Evolutionary conservation across 2,329 filamentous ascomycete genomes (phyloP), one percentile per base, ranked within the genome.

Genomic region (Chaetomium globosum): DNA sequence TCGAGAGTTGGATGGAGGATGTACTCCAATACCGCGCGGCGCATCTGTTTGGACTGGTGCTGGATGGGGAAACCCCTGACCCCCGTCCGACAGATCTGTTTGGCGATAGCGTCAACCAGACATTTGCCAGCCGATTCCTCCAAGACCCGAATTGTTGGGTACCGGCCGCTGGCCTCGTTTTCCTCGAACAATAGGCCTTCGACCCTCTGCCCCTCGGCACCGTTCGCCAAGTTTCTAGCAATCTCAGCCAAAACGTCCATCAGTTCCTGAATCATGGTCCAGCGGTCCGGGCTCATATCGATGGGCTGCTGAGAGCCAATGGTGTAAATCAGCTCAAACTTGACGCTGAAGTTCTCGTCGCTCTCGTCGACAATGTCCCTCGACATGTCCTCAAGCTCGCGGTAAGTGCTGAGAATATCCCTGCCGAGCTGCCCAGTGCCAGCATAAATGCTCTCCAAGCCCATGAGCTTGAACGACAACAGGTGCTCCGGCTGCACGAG

Each of bases 311-410:
- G 80, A 0, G 76, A 62, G 0, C 85, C 85, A 6, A 80, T 81
- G 0, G 85, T 84, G 53, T 87, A 87, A 3, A 87, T 84, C 0
- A 88, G 73, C 65, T 88, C 84, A 0, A 83, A 86, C 39, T 80
- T 81, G 0, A 82, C 78, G 0, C 81, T 80, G 0, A 88, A 73
- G 0, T 82, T 86, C 48, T 82, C 79, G 66, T 87, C 85, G 2
- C 81, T 88, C 70, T 91, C 88, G 67, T 91, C 88, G 0, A 91
- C 74, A 0, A 91, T 78, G 70, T 91, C 88, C 0, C 87, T 80
- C 2, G 80, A 83, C 1, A 77, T 71, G 0, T 66, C 65, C 2
- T 82, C 76, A 6, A 90, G 72, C 77, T 82, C 85, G 0, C 73
- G 65, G 31, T 89, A 84, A 0, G 80, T 78, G 0, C 74, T 72